Conservation (phyloP, 768 basidiomycete species). For the Mrakia gelida region DNA sequence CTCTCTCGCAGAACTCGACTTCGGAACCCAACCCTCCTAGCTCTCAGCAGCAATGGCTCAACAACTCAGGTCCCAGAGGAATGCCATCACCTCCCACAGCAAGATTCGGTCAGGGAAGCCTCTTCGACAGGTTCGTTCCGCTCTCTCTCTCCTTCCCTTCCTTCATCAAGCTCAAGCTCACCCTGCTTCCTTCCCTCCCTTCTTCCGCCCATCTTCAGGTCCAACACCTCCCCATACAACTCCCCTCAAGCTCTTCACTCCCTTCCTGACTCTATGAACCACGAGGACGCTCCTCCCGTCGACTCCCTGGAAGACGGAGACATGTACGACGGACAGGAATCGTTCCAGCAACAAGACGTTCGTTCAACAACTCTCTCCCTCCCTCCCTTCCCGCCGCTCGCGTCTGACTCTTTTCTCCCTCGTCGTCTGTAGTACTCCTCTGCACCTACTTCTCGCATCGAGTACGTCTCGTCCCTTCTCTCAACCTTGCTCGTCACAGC, state of each 20-base stretch:
- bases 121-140: constrained; percentile 13
- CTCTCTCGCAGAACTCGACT: background rate
- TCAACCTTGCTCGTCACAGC: background rate
- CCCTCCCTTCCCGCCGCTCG: background rate
- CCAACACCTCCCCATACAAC: constrained; percentile 8
- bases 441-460: background rate
- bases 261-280: background rate
- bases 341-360: constrained; percentile 8
- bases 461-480: background rate
- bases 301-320: constrained; percentile 20
- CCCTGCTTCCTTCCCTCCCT: background rate
- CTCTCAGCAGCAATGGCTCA: constrained; percentile 2
- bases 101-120: constrained; percentile 18
- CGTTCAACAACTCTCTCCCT: background rate
- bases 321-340: background rate
- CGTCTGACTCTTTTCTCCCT: background rate
- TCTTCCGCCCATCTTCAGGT: background rate
- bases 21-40: constrained; percentile 3
- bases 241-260: constrained; percentile 12
- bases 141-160: background rate
- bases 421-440: background rate
- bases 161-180: background rate
- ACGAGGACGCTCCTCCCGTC: constrained; percentile 28
- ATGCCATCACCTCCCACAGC: constrained; percentile 14
- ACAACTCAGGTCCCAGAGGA: background rate